Conservation (phyloP, 2,329 filamentous ascomycete genomes). For the Curvularia hawaiiensis region DNA sequence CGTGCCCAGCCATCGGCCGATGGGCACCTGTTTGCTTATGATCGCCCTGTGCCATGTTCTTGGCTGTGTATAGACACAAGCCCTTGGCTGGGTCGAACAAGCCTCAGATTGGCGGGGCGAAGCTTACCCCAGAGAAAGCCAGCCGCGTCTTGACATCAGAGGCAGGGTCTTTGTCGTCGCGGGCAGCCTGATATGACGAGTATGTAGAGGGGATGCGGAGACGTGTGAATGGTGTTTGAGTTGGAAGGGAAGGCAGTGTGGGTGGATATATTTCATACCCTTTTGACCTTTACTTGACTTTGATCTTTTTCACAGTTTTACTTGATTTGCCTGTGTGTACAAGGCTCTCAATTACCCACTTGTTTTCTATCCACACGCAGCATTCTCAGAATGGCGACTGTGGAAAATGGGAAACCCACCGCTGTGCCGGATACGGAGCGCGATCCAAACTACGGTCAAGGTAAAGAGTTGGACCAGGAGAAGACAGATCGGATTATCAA, state of each 20-base stretch:
- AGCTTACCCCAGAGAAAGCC: conserved; percentile 18
- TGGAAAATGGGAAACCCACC: conserved; percentile 15
- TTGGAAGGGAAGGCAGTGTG: background rate
- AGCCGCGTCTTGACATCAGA: conserved; percentile 23
- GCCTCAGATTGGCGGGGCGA: conserved; percentile 24
- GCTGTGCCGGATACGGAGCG: conserved; percentile 34
- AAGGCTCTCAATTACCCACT: no score
- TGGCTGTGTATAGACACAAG: conserved; percentile 14
- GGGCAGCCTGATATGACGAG: conserved; percentile 1
- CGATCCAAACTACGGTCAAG: conserved; percentile 28
- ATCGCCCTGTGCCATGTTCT: conserved; percentile 12
- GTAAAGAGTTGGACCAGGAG: conserved; percentile 18
- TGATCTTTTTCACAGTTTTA: background rate
- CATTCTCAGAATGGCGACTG: conserved; percentile 14
- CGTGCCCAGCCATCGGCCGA: conserved; percentile 17
- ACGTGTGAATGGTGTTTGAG: background rate
- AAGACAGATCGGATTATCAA: conserved; percentile 30
- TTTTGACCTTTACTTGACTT: background rate
- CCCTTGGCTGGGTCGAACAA: conserved; percentile 22
- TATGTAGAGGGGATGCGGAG: background rate
- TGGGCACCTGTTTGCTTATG: conserved; percentile 14
- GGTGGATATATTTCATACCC: background rate
- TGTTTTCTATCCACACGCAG: background rate
- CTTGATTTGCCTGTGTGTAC: background rate
- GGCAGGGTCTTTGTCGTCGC: conserved; percentile 4